phyloP scores from a whole-genome alignment of 108 stramenopile genomes.

The Skeletonema grethae region DNA sequence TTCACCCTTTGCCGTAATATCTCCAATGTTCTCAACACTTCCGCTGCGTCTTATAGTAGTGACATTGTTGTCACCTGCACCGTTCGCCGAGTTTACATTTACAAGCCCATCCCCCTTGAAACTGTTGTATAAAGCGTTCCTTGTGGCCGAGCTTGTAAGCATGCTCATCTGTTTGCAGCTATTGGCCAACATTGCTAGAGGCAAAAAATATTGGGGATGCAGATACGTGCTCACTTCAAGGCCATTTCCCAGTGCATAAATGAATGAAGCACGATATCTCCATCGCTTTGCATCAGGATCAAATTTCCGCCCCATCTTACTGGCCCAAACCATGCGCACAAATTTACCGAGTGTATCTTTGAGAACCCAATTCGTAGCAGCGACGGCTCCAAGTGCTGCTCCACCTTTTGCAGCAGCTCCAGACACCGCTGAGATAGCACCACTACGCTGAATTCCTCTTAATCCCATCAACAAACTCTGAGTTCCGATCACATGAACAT shows the following conservation, averaged over 20 bases:
- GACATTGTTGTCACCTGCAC: constrained; percentile 1
- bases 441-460: constrained; percentile 62
- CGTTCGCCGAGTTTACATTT: constrained; percentile 5
- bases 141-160: constrained; percentile 88
- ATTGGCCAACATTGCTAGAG: constrained; percentile 89
- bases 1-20: constrained; percentile 96
- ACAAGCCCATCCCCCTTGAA: constrained; percentile 52
- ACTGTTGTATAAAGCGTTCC: constrained; percentile 90
- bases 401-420: constrained; percentile 7
- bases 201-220: constrained; percentile 77
- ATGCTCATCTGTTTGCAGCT: constrained; percentile 91
- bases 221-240: constrained; percentile 90
- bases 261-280: constrained; percentile 80
- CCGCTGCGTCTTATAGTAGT: constrained; percentile 46
- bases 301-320: constrained; percentile 91
- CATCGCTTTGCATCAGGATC: constrained; percentile 95
- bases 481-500: constrained; percentile 92
- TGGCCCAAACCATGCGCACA: constrained; percentile 92
- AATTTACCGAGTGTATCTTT: constrained; percentile 95
- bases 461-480: constrained; percentile 90
- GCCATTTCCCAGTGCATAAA: constrained; percentile 88
- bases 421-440: constrained; percentile 6
- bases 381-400: constrained; percentile 65
- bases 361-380: constrained; percentile 93
- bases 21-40: constrained; percentile 89